Percentiles rank a stretch among this genome's conserved stretches.
Evolutionary conservation across 73 alveolate genomes (phyloP).

Genomic region (Effrenium voratum): DNA sequence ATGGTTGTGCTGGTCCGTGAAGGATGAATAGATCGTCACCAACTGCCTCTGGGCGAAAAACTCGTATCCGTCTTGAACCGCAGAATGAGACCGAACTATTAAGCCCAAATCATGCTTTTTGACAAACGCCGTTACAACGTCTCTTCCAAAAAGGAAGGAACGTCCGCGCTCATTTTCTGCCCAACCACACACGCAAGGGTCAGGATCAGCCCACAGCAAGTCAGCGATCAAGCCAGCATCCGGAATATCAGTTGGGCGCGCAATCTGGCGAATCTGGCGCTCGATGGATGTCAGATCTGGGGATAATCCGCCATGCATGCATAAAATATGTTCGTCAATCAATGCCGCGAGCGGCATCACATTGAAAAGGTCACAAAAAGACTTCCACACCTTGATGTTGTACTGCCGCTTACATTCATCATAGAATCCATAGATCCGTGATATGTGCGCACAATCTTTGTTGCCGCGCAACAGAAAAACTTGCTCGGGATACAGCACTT

Average conservation of each 20-base stretch:
- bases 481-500: too few species aligned
- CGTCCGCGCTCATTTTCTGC: constrained; percentile 98
- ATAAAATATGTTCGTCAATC: too few species aligned
- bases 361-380: too few species aligned
- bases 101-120: constrained; percentile 98
- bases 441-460: too few species aligned
- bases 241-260: constrained; percentile 97
- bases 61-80: constrained; percentile 99
- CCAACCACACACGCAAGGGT: constrained; percentile 97
- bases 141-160: constrained; percentile 97
- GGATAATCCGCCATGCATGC: constrained; percentile 97
- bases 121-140: constrained; percentile 96
- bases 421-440: too few species aligned
- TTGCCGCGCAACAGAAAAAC: too few species aligned
- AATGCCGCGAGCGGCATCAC: too few species aligned
- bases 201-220: constrained; percentile 96
- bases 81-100: constrained; percentile 98
- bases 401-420: too few species aligned
- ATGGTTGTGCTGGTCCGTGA: constrained; percentile 97
- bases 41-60: constrained; percentile 98
- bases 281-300: constrained; percentile 95
- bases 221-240: constrained; percentile 96
- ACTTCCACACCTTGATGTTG: too few species aligned
- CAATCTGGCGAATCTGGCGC: constrained; percentile 94
- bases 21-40: constrained; percentile 98